Evolutionary conservation across 2,329 filamentous ascomycete genomes (phyloP), one percentile per base, ranked within the genome.

Genomic region (Dichotomopilus funicola): DNA sequence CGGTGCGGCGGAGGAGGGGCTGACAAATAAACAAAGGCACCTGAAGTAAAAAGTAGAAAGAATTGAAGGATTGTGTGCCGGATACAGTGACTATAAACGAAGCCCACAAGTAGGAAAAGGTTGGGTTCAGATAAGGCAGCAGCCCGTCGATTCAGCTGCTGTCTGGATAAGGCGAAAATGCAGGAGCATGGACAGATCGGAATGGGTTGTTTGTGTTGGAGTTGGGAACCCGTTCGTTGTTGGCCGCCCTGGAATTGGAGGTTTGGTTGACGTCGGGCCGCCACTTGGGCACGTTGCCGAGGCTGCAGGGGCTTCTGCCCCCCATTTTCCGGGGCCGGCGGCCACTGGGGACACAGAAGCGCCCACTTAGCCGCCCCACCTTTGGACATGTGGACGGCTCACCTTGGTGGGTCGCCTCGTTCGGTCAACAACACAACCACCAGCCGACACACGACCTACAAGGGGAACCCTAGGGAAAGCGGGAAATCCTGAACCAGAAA

Each of bases 271-370:
- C 19, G 19, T 27, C 19, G 31, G 45, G 27, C 54, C 49, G 49
- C 49, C 47, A 49, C 49, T 52, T 38, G 50, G 42, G 6, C 13
- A 12, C 51, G 38, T 54, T 55, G 58, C 58, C 58, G 58, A 59
- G 58, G 58, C 58, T 53, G 42, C 58, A 49, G 13, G 13, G 19
- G 19, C 36, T 33, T 6, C 31, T 12, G 33, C 47, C 33, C 46
- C 43, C 51, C 35, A 51, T 51, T 33, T 38, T 13, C 27, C 47
- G 52, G 51, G 46, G 48, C 33, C 47, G 48, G 55, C 19, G 46
- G 11, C 52, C 27, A 35, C 36, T 50, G 19, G 19, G 19, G 19
- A 27, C 19, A 27, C 19, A 27, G 19, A 27, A 27, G 19, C 19
- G 19, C 19, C 19, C 19, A 27, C 19, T 8, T 9, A 35, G 38